Evolutionary conservation across 192 early-diverging fungal genomes (phyloP).

Genomic region (Backusella westeae): DNA sequence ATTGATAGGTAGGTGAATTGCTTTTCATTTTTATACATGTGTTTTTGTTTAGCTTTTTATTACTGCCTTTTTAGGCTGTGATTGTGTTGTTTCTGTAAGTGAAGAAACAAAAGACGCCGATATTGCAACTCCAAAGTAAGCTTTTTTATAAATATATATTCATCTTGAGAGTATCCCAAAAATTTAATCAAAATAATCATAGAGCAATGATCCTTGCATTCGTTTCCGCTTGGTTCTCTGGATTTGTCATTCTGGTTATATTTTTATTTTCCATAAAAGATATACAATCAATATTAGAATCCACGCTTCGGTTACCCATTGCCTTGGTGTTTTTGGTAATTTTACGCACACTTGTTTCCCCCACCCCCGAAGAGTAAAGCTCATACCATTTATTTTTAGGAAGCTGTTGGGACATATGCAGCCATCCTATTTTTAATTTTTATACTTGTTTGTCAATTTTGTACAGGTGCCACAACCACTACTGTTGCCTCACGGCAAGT

Average conservation of each 20-base stretch:
- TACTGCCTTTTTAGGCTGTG: constrained; percentile 21
- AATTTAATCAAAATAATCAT: neutral
- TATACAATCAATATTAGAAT: constrained; percentile 14
- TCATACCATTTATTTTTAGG: constrained; percentile 19
- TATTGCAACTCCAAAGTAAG: constrained; percentile 26
- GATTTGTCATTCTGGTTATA: constrained; percentile 20
- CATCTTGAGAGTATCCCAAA: neutral
- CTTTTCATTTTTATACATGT: neutral
- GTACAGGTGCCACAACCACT: constrained; percentile 42
- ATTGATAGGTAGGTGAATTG: constrained; percentile 22
- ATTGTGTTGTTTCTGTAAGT: constrained; percentile 29
- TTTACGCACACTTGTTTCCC: neutral
- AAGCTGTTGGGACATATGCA: constrained; percentile 38
- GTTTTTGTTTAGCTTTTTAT: neutral
- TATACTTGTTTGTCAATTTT: constrained; percentile 43
- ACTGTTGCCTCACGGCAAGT: constrained; percentile 47
- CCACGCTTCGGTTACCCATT: constrained; percentile 20
- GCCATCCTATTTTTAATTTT: constrained; percentile 39
- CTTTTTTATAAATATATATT: neutral
- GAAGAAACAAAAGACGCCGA: constrained; percentile 36
- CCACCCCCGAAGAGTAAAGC: neutral
- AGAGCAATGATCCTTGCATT: constrained; percentile 31
- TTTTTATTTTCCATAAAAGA: constrained; percentile 34
- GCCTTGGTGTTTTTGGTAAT: constrained; percentile 31
- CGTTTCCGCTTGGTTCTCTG: constrained; percentile 25